These are phyloP conservation scores for Schwanniomyces pseudopolymorphus DNA, from an alignment of 805 yeast species.

Conservation along the genomic window DNA sequence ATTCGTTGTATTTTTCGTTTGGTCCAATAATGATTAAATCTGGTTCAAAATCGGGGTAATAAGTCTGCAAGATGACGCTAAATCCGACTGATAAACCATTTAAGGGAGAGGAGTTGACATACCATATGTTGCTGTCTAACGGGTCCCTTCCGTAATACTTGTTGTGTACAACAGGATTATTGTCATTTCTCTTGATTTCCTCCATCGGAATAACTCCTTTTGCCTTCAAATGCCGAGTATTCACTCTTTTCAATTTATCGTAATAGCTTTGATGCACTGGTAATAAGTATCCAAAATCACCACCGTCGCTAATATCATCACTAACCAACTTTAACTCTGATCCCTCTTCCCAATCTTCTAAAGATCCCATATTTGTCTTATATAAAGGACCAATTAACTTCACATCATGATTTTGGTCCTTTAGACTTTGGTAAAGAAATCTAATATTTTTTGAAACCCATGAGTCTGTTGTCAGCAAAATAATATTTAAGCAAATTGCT, in stretches of 20 bases:
- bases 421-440: slow-evolving; percentile 24
- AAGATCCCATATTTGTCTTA: background rate
- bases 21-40: slow-evolving; percentile 38
- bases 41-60: slow-evolving; percentile 23
- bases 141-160: slow-evolving; percentile 35
- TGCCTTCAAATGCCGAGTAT: slow-evolving; percentile 7
- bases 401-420: slow-evolving; percentile 30
- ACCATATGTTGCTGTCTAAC: slow-evolving; percentile 30
- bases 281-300: slow-evolving; percentile 35
- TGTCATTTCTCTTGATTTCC: slow-evolving; percentile 5
- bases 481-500: slow-evolving; percentile 18
- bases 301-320: slow-evolving; percentile 20
- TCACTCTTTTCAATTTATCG: slow-evolving; percentile 13
- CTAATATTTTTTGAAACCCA: slow-evolving; percentile 39
- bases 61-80: slow-evolving; percentile 23
- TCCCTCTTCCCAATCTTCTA: slow-evolving; percentile 3
- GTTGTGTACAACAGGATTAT: slow-evolving; percentile 7
- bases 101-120: slow-evolving; percentile 27
- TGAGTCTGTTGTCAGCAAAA: slow-evolving; percentile 32
- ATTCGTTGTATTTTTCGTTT: slow-evolving; percentile 22
- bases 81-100: slow-evolving; percentile 24
- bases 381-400: slow-evolving; percentile 32
- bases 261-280: slow-evolving; percentile 30
- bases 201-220: slow-evolving; percentile 14
- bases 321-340: background rate